Base-by-base conservation (phyloP, 2,329 filamentous ascomycete genomes). In the Colletotrichum ledebouriae region DNA sequence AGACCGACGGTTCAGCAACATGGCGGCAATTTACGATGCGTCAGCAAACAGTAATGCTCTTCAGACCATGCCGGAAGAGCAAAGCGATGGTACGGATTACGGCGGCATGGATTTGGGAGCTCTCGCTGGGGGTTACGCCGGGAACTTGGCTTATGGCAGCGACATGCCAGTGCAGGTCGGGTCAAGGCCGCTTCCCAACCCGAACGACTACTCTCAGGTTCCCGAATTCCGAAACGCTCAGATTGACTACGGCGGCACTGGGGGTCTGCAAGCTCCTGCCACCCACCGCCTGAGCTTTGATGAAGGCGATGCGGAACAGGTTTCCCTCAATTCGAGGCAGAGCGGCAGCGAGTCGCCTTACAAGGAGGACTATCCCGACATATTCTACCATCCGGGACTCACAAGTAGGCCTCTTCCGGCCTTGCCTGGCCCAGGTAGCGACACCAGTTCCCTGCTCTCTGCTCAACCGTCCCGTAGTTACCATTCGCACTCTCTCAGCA, bases 301-400 rank as follows among this genome's bases (percentile, higher is more conserved):
- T 73, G 94, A 97, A 76, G 95, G 93, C 2, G 96, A 98, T 73
- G 96, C 98, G 73, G 96, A 98, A 77, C 86, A 84, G 13, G 85
- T 86, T 17, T 89, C 86, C 1, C 72, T 90, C 52, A 79, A 87
- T 76, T 84, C 86, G 7, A 86, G 81, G 64, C 84, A 80, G 71
- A 91, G 82, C 73, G 87, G 80, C 42, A 90, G 88, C 72, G 90
- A 93, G 42, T 92, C 90, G 33, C 89, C 90, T 1, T 80, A 82
- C 41, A 88, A 88, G 71, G 90, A 92, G 49, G 93, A 94, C 63
- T 93, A 94, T 70, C 92, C 92, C 17, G 96, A 97, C 73, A 90
- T 98, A 76, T 97, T 97, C 77, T 99, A 97, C 77, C 94, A 98
- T 74, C 94, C 94, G 17, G 93, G 93, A 44, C 89, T 94, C 76